Evolutionary conservation across 139 green algal species (phyloP), one percentile per base, ranked within the genome.

Genomic region (Pleodorina starrii): DNA sequence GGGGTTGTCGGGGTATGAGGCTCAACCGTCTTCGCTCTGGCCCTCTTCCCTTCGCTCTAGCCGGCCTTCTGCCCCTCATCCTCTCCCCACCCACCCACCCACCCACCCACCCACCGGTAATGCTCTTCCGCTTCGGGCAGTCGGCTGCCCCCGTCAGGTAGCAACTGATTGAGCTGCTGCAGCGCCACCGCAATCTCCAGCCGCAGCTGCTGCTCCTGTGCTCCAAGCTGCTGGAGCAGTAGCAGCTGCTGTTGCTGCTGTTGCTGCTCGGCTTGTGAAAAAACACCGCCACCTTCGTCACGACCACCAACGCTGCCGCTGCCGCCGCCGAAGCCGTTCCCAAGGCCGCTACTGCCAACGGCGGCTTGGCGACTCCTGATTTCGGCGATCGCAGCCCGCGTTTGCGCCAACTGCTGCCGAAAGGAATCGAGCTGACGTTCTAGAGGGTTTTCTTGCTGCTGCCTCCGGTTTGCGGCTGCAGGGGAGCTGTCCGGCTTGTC

Each of bases 121-220:
- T 88, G 84, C 14, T 69, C 40, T 25, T 91, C 94, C 38, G 94
- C 94, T 43, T 96, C 93, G 19, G 90, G 83, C 25, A 96, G 73
- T 2, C 94, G 63, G 0, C 43, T 90, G 40, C 94, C 93, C 0
- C 94, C 94, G 84, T 96, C 89, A 27, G 94, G 94, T 1, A n/a
- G 72, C 17, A 82, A 17, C 63, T 93, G 75, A 83, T 97, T 95
- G 42, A 95, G 84, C n/a, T 87, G 63, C 35, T 97, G 94, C 54
- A 97, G 89, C 1, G 79, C 57, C 2, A 76, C 77, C 16, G 91
- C 94, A 14, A 95, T 79, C 54, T 90, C 66, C 44, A 86, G 40
- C 16, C 79, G 79, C 38, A 86, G 40, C 57, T 57, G 12, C 40
- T 59, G 77, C 50, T 85, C 77, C 1, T 7, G 4, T 0, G 16